Conservation (phyloP, 2,329 filamentous ascomycete species). For the Clarireedia homoeocarpa region DNA sequence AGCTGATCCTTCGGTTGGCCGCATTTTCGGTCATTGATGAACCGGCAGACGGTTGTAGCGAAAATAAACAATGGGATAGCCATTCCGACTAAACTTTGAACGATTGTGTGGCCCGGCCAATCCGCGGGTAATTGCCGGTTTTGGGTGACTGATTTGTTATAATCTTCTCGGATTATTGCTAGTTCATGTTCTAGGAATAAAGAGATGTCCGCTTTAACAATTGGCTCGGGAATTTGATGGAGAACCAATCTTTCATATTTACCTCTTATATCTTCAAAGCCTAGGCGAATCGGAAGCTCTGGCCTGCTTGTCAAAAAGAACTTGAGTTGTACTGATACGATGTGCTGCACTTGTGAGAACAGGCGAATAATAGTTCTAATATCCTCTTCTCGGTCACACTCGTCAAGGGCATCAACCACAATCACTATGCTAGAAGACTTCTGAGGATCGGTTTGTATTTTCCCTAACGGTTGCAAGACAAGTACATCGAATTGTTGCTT, state of each 20-base stretch:
- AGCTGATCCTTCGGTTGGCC: slow-evolving; percentile 2
- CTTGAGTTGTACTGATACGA: slow-evolving; percentile 14
- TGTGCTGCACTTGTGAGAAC: slow-evolving; percentile 8
- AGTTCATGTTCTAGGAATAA: slow-evolving; percentile 12
- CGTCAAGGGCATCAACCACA: slow-evolving; percentile 29
- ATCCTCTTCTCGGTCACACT: slow-evolving; percentile 24
- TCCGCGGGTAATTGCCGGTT: background rate
- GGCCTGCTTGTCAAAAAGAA: slow-evolving; percentile 28
- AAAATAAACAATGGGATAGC: slow-evolving; percentile 31
- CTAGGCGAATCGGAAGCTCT: slow-evolving; percentile 21
- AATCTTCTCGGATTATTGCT: slow-evolving; percentile 10
- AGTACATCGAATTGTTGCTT: slow-evolving; percentile 35
- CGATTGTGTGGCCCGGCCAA: slow-evolving; percentile 9
- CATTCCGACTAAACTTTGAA: slow-evolving; percentile 21
- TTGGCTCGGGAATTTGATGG: slow-evolving; percentile 11
- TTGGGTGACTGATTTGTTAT: background rate
- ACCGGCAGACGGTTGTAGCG: slow-evolving; percentile 25
- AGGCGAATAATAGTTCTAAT: slow-evolving; percentile 20
- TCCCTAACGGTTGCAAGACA: slow-evolving; percentile 32
- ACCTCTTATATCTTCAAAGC: slow-evolving; percentile 7
- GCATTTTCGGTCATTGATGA: slow-evolving; percentile 4
- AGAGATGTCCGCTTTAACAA: slow-evolving; percentile 14
- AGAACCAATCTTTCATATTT: slow-evolving; percentile 6
- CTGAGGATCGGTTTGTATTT: background rate
- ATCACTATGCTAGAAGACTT: slow-evolving; percentile 3